Evolutionary conservation across 2,329 filamentous ascomycete species (phyloP).

Genomic region (Curvularia verruculosa): DNA sequence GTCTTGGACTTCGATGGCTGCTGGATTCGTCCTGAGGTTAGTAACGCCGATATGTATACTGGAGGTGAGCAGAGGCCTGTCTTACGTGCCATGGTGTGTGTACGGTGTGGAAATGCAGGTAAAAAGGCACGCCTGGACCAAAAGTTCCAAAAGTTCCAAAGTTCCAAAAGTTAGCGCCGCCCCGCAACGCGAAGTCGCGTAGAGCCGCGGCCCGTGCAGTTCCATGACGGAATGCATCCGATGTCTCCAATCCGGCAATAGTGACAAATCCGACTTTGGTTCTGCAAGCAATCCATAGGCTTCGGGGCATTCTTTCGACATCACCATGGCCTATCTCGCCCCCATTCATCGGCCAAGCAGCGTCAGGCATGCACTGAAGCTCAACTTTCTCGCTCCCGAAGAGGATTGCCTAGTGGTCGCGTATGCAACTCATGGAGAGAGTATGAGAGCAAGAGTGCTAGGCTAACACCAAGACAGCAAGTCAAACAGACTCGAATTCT

Average conservation of each 20-base stretch:
- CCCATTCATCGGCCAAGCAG: constrained; percentile 93
- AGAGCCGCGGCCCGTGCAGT: constrained; percentile 24
- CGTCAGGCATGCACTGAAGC: constrained; percentile 83
- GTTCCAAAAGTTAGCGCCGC: constrained; percentile 23
- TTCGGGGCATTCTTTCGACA: constrained; percentile 9
- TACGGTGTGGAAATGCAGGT: constrained; percentile 7
- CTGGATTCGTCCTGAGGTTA: constrained; percentile 17
- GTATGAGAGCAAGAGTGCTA: not conserved
- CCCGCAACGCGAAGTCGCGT: constrained; percentile 31
- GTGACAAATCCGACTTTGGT: constrained; percentile 3
- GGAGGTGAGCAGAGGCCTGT: constrained; percentile 9
- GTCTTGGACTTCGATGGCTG: constrained; percentile 44
- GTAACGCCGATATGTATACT: not conserved
- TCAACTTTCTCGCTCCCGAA: constrained; percentile 74
- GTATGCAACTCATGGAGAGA: constrained; percentile 60
- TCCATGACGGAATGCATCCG: constrained; percentile 41
- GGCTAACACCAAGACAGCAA: constrained; percentile 59
- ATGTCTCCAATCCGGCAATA: constrained; percentile 14
- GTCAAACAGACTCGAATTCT: constrained; percentile 85
- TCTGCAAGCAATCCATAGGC: constrained; percentile 12
- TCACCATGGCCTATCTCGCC: constrained; percentile 86
- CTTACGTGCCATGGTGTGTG: constrained; percentile 38
- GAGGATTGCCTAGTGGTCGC: constrained; percentile 86
- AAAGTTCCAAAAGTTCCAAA: constrained; percentile 27
- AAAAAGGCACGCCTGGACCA: constrained; percentile 15